Conservation (phyloP, 257 asterid species). For the Plantago elongata region DNA sequence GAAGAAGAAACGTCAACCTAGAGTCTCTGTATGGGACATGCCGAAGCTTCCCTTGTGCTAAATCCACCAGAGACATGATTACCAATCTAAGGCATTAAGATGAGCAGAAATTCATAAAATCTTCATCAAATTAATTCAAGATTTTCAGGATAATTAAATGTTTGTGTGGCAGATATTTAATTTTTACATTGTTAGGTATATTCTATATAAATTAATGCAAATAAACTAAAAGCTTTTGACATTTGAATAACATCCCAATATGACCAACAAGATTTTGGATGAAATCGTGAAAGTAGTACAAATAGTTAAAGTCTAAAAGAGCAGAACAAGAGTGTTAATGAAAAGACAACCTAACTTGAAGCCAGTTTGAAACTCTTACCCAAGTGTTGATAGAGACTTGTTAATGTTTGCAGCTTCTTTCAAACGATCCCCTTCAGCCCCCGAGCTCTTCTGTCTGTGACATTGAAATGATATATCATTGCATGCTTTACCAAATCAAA, state of each 20-base stretch:
- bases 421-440: slow-evolving; percentile 85
- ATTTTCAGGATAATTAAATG: not conserved
- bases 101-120: slow-evolving; percentile 17
- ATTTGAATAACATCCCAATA: too few species aligned
- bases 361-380: slow-evolving; percentile 40
- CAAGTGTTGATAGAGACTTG: slow-evolving; percentile 82
- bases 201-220: too few species aligned
- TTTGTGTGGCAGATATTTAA: too few species aligned
- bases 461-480: slow-evolving; percentile 18
- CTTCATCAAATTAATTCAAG: not conserved
- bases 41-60: slow-evolving; percentile 77
- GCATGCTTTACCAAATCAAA: slow-evolving; percentile 13
- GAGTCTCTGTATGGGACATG: slow-evolving; percentile 90
- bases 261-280: too few species aligned
- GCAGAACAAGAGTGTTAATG: too few species aligned
- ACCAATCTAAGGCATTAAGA: slow-evolving; percentile 50
- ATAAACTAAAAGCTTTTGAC: too few species aligned
- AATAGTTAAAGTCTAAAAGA: too few species aligned
- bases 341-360: not conserved
- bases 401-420: slow-evolving; percentile 89
- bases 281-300: too few species aligned
- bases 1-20: slow-evolving; percentile 86
- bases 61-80: slow-evolving; percentile 81
- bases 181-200: too few species aligned
- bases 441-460: slow-evolving; percentile 81